Conservation (phyloP, 257 asterid species). For the Catharanthus roseus region DNA sequence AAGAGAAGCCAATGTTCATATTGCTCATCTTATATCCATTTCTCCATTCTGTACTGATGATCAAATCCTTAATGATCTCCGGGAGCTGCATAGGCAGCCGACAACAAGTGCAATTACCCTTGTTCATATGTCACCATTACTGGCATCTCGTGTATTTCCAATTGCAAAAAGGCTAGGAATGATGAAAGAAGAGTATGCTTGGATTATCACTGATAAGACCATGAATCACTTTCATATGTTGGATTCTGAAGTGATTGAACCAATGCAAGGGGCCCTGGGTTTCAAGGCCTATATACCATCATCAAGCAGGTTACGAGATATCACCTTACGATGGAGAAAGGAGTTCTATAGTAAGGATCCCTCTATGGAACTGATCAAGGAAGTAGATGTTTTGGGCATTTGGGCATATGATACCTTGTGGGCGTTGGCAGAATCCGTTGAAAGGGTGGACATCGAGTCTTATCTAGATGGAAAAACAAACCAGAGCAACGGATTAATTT, state of each 20-base stretch:
- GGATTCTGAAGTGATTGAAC: slow-evolving; percentile 24
- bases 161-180: slow-evolving; percentile 30
- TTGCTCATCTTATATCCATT: slow-evolving; percentile 14
- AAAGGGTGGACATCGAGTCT: slow-evolving; percentile 10
- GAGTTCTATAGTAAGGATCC: background rate
- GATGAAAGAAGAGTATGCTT: slow-evolving; percentile 39
- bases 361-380: slow-evolving; percentile 14
- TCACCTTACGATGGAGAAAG: slow-evolving; percentile 31
- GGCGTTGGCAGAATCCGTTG: slow-evolving; percentile 33
- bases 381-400: slow-evolving; percentile 21
- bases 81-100: slow-evolving; percentile 15
- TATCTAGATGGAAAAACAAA: background rate
- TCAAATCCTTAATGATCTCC: slow-evolving; percentile 21
- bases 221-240: slow-evolving; percentile 17
- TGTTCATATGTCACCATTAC: slow-evolving; percentile 34
- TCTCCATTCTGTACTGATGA: slow-evolving; percentile 17
- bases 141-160: slow-evolving; percentile 27
- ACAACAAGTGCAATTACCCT: slow-evolving; percentile 17
- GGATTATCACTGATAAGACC: slow-evolving; percentile 40
- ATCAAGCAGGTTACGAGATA: slow-evolving; percentile 21
- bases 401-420: slow-evolving; percentile 42
- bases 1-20: slow-evolving; percentile 19
- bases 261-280: slow-evolving; percentile 40
- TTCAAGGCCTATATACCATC: slow-evolving; percentile 26
- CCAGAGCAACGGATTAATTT: background rate